Percentiles rank a stretch among this genome's conserved stretches.
Evolutionary conservation across 306 rosid genomes (phyloP).

Genomic region (Echinosophora koreensis): DNA sequence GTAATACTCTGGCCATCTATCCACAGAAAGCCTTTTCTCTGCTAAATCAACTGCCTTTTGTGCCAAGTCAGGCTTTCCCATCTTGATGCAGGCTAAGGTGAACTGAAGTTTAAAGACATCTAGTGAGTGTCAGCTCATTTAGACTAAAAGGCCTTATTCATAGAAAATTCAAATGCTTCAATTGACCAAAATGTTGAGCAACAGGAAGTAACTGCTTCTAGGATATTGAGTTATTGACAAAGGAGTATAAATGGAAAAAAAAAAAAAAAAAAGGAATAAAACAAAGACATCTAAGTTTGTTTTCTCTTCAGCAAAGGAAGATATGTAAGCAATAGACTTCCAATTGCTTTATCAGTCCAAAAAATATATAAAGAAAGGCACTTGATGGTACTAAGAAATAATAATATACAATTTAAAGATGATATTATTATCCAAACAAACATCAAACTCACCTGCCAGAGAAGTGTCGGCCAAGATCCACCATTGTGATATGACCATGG

Average conservation of each 20-base stretch:
- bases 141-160: not conserved
- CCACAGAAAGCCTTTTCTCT: conserved; percentile 74
- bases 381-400: not conserved
- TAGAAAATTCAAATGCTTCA: not conserved
- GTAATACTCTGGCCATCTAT: conserved; percentile 95
- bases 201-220: conserved; percentile 23
- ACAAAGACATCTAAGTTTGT: not conserved
- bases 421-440: conserved; percentile 13
- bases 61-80: conserved; percentile 87
- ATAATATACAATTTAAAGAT: not conserved
- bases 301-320: conserved; percentile 7
- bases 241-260: not conserved
- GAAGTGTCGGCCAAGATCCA: conserved; percentile 94
- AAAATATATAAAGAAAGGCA: not conserved
- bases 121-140: conserved; percentile 41
- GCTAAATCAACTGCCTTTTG: conserved; percentile 82
- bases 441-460: conserved; percentile 79
- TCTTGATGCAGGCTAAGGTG: conserved; percentile 95
- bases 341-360: conserved; percentile 5
- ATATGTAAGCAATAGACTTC: not conserved
- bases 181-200: conserved; percentile 11
- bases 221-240: conserved; percentile 17
- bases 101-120: conserved; percentile 63
- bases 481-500: conserved; percentile 98
- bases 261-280: not conserved